Base-by-base conservation (phyloP, 139 green algal genomes). In the Chlamydomonas eustigma region DNA sequence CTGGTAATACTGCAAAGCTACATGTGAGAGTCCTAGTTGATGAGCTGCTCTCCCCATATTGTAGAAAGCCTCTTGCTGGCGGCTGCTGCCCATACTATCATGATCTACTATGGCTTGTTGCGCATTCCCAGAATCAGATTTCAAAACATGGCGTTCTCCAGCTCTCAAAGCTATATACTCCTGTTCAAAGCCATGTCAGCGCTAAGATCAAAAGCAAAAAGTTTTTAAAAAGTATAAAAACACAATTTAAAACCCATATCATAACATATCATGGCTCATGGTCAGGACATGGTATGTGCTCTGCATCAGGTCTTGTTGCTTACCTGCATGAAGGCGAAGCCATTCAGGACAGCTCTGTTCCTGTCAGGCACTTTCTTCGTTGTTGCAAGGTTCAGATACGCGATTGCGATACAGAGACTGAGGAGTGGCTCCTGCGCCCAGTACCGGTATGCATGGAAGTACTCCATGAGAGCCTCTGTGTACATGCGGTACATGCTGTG, bases 41-140 rank as follows among this genome's bases (percentile, higher is more conserved):
- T 97, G 92, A 2, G 88, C 85, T 4, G 91, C 92, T 1, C 93
- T 79, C 0, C 85, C 93, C 5, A 96, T 37, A 81, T 97, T 97
- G 86, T 96, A 97, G 0, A 58, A 64, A 1, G 74, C 76, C 76
- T 97, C 92, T 50, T 93, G 77, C 58, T 6, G 24, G 58, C 58
- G 58, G 25, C 25, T 70, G 58, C 5, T 32, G 24, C 6, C 58
- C 58, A n/a, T n/a, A n/a, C n/a, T n/a, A n/a, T n/a, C 28, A 28
- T 28, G 58, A 22, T 24, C 25, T 22, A 28, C 58, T 24, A 24
- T 22, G 58, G 18, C 28, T 32, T 28, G 18, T 50, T 39, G 65
- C 65, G 65, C 65, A 33, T n/a, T 6, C 65, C 33, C 65, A n/a
- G n/a, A n/a, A n/a, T n/a, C n/a, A n/a, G n/a, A n/a, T n/a, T n/a